Base-by-base conservation (phyloP, 2,329 filamentous ascomycete genomes). In the Cytospora piceae region DNA sequence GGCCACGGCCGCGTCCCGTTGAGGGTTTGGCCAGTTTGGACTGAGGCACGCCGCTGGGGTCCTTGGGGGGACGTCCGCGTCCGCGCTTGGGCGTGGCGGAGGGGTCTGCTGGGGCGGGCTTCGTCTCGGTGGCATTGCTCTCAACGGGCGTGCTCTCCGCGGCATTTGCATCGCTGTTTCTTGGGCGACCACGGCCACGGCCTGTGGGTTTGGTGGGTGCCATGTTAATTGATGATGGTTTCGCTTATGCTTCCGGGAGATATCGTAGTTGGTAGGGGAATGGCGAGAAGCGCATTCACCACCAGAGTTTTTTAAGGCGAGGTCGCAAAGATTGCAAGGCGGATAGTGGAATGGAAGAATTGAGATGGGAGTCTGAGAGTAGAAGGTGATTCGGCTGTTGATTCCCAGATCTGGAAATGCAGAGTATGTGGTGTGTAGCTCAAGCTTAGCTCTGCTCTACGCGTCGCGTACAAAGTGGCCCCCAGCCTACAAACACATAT, bases 181-280 rank as follows among this genome's bases (percentile, higher is more conserved):
- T 64, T 0, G 68, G 52, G 24, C 69, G 63, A 20, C 65, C 68
- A 34, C 69, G 66, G 24, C 61, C 65, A 49, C 56, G 63, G 29
- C 62, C 52, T 55, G 60, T 37, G n/a, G 64, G 24, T 27, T 67
- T 67, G 52, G 37, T 65, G n/a, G 66, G 54, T 17, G 66, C 66
- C 66, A 67, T 67, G 42, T 9, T 31, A 22, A 37, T 27, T 22
- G 31, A 20, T 57, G 51, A 11, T 24, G 24, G 31, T 0, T 31
- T 54, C 29, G 51, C 31, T 17, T 15, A 39, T 51, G n/a, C n/a
- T 49, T 49, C 46, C 9, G n/a, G 24, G n/a, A 49, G n/a, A 49
- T 49, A 17, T 46, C 11, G 46, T 49, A 14, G 46, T 49, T 49
- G 4, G 46, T 24, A 49, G 46, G n/a, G n/a, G 2, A 5, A 49